A percentile compares a stretch with the other conserved stretches of the same genome.
phyloP scores from a whole-genome alignment of 2,329 filamentous ascomycete genomes.

The Aspergillus sp. region DNA sequence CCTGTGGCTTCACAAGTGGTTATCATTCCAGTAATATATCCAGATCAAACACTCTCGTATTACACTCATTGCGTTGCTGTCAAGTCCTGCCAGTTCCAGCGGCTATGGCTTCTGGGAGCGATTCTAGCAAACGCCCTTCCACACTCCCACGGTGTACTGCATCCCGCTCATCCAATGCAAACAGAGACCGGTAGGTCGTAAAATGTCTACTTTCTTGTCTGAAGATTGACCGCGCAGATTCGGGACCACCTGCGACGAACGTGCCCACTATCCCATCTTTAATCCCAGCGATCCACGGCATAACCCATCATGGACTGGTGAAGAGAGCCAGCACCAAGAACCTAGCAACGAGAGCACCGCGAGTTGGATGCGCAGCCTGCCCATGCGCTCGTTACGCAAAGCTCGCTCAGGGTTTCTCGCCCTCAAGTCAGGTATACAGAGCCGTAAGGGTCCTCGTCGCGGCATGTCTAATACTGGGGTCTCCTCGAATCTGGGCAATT shows the following conservation, averaged over 20 bases:
- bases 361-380: slow-evolving; percentile 25
- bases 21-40: too few species aligned
- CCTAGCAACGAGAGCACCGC: slow-evolving; percentile 16
- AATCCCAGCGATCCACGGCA: slow-evolving; percentile 35
- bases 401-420: slow-evolving; percentile 30
- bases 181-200: slow-evolving; percentile 21
- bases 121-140: neutral
- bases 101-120: neutral
- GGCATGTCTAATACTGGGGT: neutral
- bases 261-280: slow-evolving; percentile 34
- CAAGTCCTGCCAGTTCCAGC: neutral
- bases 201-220: neutral
- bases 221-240: too few species aligned
- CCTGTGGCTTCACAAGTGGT: too few species aligned
- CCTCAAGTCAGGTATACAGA: slow-evolving; percentile 25
- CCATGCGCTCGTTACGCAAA: slow-evolving; percentile 29
- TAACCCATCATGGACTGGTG: slow-evolving; percentile 22
- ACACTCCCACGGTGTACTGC: neutral
- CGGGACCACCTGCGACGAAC: slow-evolving; percentile 19
- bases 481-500: slow-evolving; percentile 8
- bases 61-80: too few species aligned
- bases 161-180: slow-evolving; percentile 16
- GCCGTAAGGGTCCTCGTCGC: slow-evolving; percentile 6
- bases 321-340: slow-evolving; percentile 9
- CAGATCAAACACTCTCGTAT: too few species aligned